These are phyloP conservation scores for Quercus phellos DNA, from an alignment of 331 rosid genomes.

Conservation along the genomic window DNA sequence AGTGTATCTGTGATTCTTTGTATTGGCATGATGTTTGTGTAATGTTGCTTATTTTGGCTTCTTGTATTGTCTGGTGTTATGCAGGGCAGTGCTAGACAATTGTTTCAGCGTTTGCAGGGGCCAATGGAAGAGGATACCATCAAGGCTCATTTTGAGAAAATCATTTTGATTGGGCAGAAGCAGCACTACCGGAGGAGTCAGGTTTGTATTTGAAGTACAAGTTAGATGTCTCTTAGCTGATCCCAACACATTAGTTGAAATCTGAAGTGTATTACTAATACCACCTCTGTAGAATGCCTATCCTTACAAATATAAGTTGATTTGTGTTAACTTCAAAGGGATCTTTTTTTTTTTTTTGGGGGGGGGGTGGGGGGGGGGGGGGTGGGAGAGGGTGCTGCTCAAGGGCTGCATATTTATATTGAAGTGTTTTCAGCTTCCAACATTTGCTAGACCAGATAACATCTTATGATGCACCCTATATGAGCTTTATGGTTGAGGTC, in stretches of 20 bases:
- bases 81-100: conserved; percentile 98
- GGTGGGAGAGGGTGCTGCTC: too few relatives aligned
- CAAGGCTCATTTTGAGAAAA: conserved; percentile 90
- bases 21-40: not conserved
- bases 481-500: not conserved
- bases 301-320: not conserved
- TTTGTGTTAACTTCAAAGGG: not conserved
- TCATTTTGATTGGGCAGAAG: conserved; percentile 87
- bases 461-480: not conserved
- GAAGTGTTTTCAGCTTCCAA: not conserved
- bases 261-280: not conserved
- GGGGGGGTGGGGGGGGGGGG: too few relatives aligned
- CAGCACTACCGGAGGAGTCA: conserved; percentile 66
- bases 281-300: not conserved
- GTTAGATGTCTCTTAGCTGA: conserved; percentile 5
- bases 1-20: not conserved
- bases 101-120: conserved; percentile 91
- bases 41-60: conserved; percentile 8
- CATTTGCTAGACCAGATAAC: not conserved
- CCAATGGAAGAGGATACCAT: conserved; percentile 97
- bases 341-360: not conserved
- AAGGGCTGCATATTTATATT: not conserved
- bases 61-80: conserved; percentile 26
- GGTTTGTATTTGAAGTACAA: conserved; percentile 44
- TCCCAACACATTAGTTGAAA: not conserved